Evolutionary conservation across 306 rosid genomes (phyloP), one percentile per base, ranked within the genome.

Genomic region (Medicago arabica): DNA sequence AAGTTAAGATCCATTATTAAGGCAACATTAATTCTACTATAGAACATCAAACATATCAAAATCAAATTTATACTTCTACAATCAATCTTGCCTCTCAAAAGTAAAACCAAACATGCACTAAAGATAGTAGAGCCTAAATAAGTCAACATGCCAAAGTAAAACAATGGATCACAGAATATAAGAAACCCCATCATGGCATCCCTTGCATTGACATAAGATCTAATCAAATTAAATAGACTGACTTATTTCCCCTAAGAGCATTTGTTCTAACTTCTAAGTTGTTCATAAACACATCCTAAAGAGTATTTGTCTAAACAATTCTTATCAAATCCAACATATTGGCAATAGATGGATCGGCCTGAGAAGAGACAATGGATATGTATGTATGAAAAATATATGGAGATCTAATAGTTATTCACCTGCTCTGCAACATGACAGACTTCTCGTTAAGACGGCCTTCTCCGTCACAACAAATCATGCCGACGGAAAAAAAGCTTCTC

Each of bases 381-480:
- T 40, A 40, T 59, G 61, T 9, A 43, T n/a, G 13, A 18, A 43
- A 43, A 36, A 43, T 8, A 66, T 38, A 46, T 16, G 43, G 57
- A 62, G 71, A 74, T 53, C 54, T 28, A 67, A 25, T 65, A 51
- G 34, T 31, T 40, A 38, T 54, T 80, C 82, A 95, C 98, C 97
- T 95, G 97, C 92, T 84, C 75, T 92, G 98, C 82, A 95, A 75
- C 90, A 95, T 76, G 78, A 86, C 84, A 69, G 97, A 90, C 80
- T 95, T 95, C 82, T 92, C 98, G 0, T 95, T 95, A 63, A 92
- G 81, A 82, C 83, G 97, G 55, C 98, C 97, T 81, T 92, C 98
- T 50, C 92, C 97, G 36, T 95, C 98, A 84, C 93, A 87, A 82
- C 88, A 90, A 65, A 92, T 85, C 97, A 87, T 89, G 83, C 98